Conservation (phyloP, 306 rosid genomes). For the Pterocarpus santalinus region DNA sequence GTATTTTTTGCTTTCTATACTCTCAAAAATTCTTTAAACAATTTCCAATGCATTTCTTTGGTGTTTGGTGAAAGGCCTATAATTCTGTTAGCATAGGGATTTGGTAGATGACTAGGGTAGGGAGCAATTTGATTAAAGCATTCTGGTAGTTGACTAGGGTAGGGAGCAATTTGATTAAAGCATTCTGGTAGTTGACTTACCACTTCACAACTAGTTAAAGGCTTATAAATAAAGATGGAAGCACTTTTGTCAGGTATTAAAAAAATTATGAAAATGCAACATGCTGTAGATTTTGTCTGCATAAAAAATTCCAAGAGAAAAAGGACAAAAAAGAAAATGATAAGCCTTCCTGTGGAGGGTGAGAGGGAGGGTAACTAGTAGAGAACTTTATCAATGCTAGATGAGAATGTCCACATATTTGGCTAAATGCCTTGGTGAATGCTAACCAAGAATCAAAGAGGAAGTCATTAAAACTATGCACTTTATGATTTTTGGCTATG, state of each 20-base stretch:
- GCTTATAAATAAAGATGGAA: conserved; percentile 50
- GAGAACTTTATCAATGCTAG: conserved; percentile 56
- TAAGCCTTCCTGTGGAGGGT: conserved; percentile 51
- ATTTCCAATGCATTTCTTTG: conserved; percentile 28
- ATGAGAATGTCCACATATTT: conserved; percentile 44
- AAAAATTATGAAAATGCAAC: conserved; percentile 38
- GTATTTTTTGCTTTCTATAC: conserved; percentile 47
- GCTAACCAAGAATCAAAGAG: conserved; percentile 38
- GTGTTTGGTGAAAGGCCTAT: conserved; percentile 46
- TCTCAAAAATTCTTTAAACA: conserved; percentile 22
- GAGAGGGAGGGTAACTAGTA: conserved; percentile 34
- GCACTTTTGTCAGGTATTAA: conserved; percentile 57
- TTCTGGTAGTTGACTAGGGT: conserved; percentile 51
- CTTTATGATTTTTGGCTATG: conserved; percentile 51
- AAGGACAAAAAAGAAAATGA: conserved; percentile 69
- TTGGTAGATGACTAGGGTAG: conserved; percentile 1
- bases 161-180: conserved; percentile 45
- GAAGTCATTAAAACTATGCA: conserved; percentile 40
- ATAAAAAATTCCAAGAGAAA: conserved; percentile 62
- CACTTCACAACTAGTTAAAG: conserved; percentile 49
- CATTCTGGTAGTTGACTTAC: conserved; percentile 51
- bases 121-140: conserved; percentile 46
- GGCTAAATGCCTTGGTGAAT: conserved; percentile 50
- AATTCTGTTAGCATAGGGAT: conserved; percentile 32
- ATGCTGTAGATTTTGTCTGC: conserved; percentile 53